Evolutionary conservation across 1,139 yeast species (phyloP).

Genomic region (Pichia sp.): DNA sequence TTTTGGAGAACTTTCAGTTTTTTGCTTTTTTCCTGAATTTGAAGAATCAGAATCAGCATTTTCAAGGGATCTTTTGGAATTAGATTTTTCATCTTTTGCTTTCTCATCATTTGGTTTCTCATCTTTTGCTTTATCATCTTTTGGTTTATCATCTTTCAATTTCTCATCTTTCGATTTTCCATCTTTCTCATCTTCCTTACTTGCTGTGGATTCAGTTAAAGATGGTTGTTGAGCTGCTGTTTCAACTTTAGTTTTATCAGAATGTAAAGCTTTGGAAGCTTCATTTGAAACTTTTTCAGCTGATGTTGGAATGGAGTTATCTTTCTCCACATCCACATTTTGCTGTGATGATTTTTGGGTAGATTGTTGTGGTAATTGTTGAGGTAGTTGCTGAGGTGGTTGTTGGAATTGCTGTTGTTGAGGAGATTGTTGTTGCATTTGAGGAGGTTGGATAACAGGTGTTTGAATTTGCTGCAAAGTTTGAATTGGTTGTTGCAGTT

Average conservation of each 20-base stretch:
- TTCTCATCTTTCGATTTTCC: too few species aligned
- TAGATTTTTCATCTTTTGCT: background rate
- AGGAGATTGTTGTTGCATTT: background rate
- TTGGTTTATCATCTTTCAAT: background rate
- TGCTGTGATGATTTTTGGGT: too few species aligned
- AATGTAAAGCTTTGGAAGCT: too few species aligned
- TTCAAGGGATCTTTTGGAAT: background rate
- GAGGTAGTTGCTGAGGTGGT: background rate
- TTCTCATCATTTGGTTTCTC: too few species aligned
- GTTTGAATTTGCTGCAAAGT: background rate
- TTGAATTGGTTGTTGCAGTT: background rate
- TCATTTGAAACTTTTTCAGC: too few species aligned
- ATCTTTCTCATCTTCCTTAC: too few species aligned
- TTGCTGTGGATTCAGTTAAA: too few species aligned
- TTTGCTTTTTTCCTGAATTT: background rate
- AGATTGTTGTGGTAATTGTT: background rate
- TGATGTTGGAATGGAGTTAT: too few species aligned
- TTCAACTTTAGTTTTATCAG: too few species aligned
- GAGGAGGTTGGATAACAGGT: background rate
- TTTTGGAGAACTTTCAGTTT: background rate
- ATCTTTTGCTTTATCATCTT: background rate
- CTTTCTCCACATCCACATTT: too few species aligned
- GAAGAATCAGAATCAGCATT: background rate
- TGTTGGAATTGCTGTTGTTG: background rate
- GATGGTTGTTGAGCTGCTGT: too few species aligned